Evolutionary conservation across 1,284 basidiomycete species (phyloP), one percentile per base, ranked within the genome.

Genomic region (Coniferiporia sulphurascens): DNA sequence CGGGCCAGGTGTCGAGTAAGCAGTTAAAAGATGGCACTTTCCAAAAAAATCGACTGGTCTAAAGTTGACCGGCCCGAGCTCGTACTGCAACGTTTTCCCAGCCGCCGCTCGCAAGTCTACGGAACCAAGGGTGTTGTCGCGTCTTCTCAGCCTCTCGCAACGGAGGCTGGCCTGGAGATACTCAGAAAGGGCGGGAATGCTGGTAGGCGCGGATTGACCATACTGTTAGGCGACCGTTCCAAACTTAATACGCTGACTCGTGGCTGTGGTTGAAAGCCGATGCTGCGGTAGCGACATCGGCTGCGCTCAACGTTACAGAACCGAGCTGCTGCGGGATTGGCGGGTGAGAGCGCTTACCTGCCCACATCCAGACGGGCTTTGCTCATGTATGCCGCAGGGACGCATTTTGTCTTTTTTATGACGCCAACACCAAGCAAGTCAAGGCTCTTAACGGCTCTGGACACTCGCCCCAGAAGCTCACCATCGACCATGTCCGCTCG

Each of bases 141-240:
- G 5, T 89, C 87, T n/a, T 91, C 91, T 17, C 94, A 98, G 70
- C 93, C 95, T 43, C 78, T 97, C 21, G 95, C 95, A 0, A 85
- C 87, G 8, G 87, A 91, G 68, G 93, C 91, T 7, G 95, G 95
- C 0, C 73, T 98, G 45, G 92, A 95, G 72, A 89, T 98, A 60
- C 75, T 98, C 41, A 81, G 87, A 58, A 87, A 87, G 69, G 95
- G 95, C 13, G 95, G 95, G 44, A 98, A 98, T 74, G 95, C 95
- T 63, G 93, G 88, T 87, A 67, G 46, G 72, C 59, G 2, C 27
- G 3, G 5, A 5, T 27, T 27, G 27, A 38, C 17, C n/a, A 38
- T 38, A 38, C 36, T 38, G 13, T n/a, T n/a, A 38, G 7, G 12
- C 19, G 22, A 12, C 19, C 10, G 52, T 48, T n/a, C 52, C 34